Base-by-base conservation (phyloP, 352 stramenopile genomes). In the Pythium sp. region DNA sequence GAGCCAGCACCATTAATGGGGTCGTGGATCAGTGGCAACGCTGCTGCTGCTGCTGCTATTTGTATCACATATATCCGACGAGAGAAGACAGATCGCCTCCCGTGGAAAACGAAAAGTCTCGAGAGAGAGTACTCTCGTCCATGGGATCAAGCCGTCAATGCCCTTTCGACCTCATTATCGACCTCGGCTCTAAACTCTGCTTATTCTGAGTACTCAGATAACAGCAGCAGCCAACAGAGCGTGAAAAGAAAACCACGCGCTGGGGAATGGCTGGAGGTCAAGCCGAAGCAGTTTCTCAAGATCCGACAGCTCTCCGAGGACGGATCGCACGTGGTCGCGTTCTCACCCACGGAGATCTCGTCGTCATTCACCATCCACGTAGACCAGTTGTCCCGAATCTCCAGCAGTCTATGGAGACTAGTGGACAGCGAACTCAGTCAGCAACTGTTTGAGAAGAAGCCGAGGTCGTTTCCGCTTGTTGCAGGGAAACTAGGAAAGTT, bases 231-330 rank as follows among this genome's bases (percentile, higher is more conserved):
- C 1, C 14, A 36, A 7, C 30, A 36, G 20, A 43, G 26, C 7
- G 14, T 34, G 22, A 58, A 46, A 7, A 58, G 72, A 18, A 74
- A 61, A 11, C 79, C 81, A 7, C 80, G 77, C 20, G 54, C 58
- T 36, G 76, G 83, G 20, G 79, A 91, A 26, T 89, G 83, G 81
- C 51, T 91, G 11, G 74, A 91, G 69, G 22, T 91, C 20, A 62
- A 34, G 18, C 43, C 72, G 22, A 84, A 84, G 56, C 71, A 76
- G 47, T 90, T 84, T 41, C 20, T 90, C 20, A 77, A 75, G 59
- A 79, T 91, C 64, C 49, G 67, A 8, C 75, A 74, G 46, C 38
- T 85, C 18, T 83, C 79, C 18, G 26, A 36, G 1, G 77, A 87
- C 18, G 75, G 70, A 6, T 22, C 66, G 1, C 72, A 75, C 22